A percentile compares a stretch with the other conserved stretches of the same genome.
Conservation (phyloP, 2,329 filamentous ascomycete species). For the Sclerotiophoma versabilis region DNA sequence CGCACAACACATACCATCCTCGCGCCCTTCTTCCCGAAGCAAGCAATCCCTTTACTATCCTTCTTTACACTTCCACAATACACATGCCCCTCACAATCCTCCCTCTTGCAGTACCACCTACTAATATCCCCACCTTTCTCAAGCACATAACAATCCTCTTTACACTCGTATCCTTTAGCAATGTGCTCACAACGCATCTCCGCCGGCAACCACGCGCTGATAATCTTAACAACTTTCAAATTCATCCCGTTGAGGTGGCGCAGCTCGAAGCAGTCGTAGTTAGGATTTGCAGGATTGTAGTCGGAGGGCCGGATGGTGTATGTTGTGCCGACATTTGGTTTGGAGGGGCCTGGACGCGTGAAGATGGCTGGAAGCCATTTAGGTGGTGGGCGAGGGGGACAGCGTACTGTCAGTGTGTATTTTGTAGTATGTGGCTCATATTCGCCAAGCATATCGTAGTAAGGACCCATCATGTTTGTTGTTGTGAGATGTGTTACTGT, state of each 20-base stretch:
- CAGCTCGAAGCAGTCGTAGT: slow-evolving; percentile 22
- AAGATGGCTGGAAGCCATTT: slow-evolving; percentile 27
- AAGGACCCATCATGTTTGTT: slow-evolving; percentile 3
- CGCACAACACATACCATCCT: slow-evolving; percentile 32
- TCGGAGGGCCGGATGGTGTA: slow-evolving; percentile 19
- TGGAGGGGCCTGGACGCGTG: slow-evolving; percentile 13
- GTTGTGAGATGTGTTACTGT: neutral
- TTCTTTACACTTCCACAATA: slow-evolving; percentile 26
- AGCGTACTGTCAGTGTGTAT: slow-evolving; percentile 32
- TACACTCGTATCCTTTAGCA: slow-evolving; percentile 15
- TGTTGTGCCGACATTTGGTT: neutral
- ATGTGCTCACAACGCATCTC: slow-evolving; percentile 36
- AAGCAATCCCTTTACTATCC: slow-evolving; percentile 21
- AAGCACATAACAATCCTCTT: slow-evolving; percentile 35
- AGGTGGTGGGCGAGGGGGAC: slow-evolving; percentile 28
- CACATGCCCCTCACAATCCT: slow-evolving; percentile 39
- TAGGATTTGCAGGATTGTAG: slow-evolving; percentile 17
- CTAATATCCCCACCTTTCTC: slow-evolving; percentile 31
- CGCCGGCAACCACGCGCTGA: slow-evolving; percentile 21
- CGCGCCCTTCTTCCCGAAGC: slow-evolving; percentile 40
- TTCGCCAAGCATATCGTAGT: slow-evolving; percentile 31
- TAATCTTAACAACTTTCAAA: slow-evolving; percentile 22
- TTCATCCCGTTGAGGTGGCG: slow-evolving; percentile 25
- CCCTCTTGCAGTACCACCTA: slow-evolving; percentile 25
- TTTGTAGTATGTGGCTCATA: slow-evolving; percentile 28